These are phyloP conservation scores for Kockiozyma suomiensis DNA, from an alignment of 805 yeast genomes.

Conservation along the genomic window DNA sequence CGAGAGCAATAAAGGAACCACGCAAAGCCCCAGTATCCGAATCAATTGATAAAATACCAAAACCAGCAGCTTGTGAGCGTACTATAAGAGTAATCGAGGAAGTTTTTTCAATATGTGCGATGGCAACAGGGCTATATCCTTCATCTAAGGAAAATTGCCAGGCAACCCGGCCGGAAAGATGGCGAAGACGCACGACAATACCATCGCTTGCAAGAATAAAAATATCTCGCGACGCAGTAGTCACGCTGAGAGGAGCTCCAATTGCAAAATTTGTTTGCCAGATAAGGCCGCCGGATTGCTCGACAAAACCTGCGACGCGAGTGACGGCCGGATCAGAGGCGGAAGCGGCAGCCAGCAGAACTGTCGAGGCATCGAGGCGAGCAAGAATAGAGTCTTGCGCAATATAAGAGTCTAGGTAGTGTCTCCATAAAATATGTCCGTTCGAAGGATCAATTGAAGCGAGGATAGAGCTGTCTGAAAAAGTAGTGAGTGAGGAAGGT, in stretches of 20 bases:
- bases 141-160: slow-evolving; percentile 10
- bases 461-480: slow-evolving; percentile 35
- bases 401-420: slow-evolving; percentile 10
- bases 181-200: slow-evolving; percentile 7
- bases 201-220: slow-evolving; percentile 23
- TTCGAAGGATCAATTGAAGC: slow-evolving; percentile 34
- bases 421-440: slow-evolving; percentile 42
- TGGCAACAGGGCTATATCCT: slow-evolving; percentile 15
- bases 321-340: slow-evolving; percentile 13
- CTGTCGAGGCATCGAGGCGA: not conserved
- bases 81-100: slow-evolving; percentile 11
- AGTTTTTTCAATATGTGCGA: not conserved
- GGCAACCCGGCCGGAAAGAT: slow-evolving; percentile 11
- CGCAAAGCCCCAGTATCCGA: slow-evolving; percentile 1
- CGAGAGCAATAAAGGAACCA: slow-evolving; percentile 4
- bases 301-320: slow-evolving; percentile 15
- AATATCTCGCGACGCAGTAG: slow-evolving; percentile 9
- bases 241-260: slow-evolving; percentile 23
- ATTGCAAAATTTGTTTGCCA: slow-evolving; percentile 28
- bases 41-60: slow-evolving; percentile 12
- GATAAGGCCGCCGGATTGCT: slow-evolving; percentile 18
- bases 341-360: slow-evolving; percentile 24
- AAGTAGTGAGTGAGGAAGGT: slow-evolving; percentile 29
- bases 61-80: slow-evolving; percentile 10
- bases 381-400: slow-evolving; percentile 11